These are phyloP conservation scores for Peltaster fructicola DNA, from an alignment of 2,329 filamentous ascomycete species.

Conservation along the genomic window DNA sequence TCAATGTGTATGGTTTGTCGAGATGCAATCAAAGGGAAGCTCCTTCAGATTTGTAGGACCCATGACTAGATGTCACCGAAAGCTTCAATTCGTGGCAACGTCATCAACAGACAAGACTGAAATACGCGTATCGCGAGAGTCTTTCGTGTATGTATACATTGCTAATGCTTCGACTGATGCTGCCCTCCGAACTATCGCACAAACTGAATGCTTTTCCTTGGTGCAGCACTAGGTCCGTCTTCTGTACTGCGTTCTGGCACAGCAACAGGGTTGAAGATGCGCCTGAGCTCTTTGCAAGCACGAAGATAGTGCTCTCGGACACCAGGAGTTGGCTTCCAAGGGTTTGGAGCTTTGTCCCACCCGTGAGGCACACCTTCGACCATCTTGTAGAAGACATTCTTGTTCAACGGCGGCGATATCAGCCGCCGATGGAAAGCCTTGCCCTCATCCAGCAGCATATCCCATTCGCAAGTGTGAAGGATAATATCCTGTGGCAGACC, in stretches of 20 bases:
- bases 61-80: too few species aligned
- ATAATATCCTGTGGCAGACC: slow-evolving; percentile 42
- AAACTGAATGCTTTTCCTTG: slow-evolving; percentile 9
- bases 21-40: too few species aligned
- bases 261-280: slow-evolving; percentile 19
- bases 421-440: slow-evolving; percentile 44
- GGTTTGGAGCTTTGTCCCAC: slow-evolving; percentile 51
- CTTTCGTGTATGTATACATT: too few species aligned
- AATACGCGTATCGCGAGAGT: too few species aligned
- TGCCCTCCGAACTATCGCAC: too few species aligned
- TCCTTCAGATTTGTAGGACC: too few species aligned
- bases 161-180: too few species aligned
- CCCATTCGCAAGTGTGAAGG: slow-evolving; percentile 46
- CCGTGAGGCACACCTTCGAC: slow-evolving; percentile 42
- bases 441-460: slow-evolving; percentile 47
- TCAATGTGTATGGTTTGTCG: too few species aligned
- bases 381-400: slow-evolving; percentile 41
- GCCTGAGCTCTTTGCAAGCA: slow-evolving; percentile 34
- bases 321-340: slow-evolving; percentile 32
- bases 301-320: slow-evolving; percentile 37
- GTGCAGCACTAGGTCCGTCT: slow-evolving; percentile 7
- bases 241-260: slow-evolving; percentile 3
- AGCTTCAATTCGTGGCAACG: too few species aligned
- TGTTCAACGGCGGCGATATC: slow-evolving; percentile 21
- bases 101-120: too few species aligned